Evolutionary conservation across 2,329 filamentous ascomycete species (phyloP), one percentile per base, ranked within the genome.

Genomic region (Dactylellina leptospora): DNA sequence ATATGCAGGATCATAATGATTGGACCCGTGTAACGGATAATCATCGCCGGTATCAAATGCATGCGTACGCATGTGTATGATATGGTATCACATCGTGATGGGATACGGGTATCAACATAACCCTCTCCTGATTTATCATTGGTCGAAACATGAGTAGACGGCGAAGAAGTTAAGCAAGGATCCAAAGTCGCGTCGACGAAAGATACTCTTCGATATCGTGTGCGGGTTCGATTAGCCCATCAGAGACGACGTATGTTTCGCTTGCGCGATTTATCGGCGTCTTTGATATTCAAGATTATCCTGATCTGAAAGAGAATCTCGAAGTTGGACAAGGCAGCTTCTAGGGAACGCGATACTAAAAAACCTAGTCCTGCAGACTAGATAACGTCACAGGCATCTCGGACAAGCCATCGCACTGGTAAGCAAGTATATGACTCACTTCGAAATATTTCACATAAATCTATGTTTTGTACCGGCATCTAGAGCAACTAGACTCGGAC

Each of bases 191-290:
- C 42, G 16, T n/a, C 27, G 13, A 30, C 40, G 23, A 58, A 42
- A 36, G 28, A 42, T 48, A 50, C 18, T 18, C 16, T 9, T 47
- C 23, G 27, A 47, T 48, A 38, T 59, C 27, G 13, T 23, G 10
- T 3, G n/a, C 18, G 48, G 3, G 20, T 28, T 28, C 25, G 27
- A 55, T 38, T 40, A n/a, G 48, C 28, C 25, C 20, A 18, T 11
- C n/a, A 18, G 13, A 40, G 51, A 27, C 36, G 22, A 55, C 16
- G 18, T n/a, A 30, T 55, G 20, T 64, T 64, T 64, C 50, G 25
- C 18, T 36, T 58, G 40, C 45, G 30, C 20, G 51, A 48, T 36
- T 56, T 40, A 40, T 30, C 13, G 16, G 11, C 1, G 33, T 16
- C 22, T 40, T 18, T 6, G 30, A 55, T 27, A 27, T 42, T 10